A percentile compares a stretch with the other conserved stretches of the same genome.
Evolutionary conservation across 768 basidiomycete species (phyloP).

Genomic region (Psilocybe sp.): DNA sequence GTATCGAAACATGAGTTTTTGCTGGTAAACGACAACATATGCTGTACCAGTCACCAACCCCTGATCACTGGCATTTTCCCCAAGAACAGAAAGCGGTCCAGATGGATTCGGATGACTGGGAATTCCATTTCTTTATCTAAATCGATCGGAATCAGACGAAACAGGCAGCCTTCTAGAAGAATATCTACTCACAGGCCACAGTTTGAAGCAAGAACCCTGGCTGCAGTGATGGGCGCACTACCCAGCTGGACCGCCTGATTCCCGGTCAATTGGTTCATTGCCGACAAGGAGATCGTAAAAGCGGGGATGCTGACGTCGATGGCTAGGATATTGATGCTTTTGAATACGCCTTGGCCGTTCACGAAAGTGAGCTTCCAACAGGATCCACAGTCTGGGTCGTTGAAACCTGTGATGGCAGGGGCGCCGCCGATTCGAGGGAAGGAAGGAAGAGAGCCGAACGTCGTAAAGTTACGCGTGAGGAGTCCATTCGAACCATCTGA

Average conservation of each 20-base stretch:
- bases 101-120: too few relatives aligned
- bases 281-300: conserved; percentile 48
- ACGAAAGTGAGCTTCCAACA: conserved; percentile 60
- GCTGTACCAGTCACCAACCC: too few relatives aligned
- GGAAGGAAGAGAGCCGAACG: conserved; percentile 47
- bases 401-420: conserved; percentile 45
- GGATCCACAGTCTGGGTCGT: conserved; percentile 52
- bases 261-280: conserved; percentile 55
- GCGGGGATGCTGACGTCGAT: conserved; percentile 46
- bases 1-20: too few relatives aligned
- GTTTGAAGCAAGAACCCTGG: conserved; percentile 38
- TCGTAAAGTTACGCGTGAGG: conserved; percentile 39
- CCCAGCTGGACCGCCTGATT: conserved; percentile 46
- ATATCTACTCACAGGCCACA: conserved; percentile 41
- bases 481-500: conserved; percentile 53
- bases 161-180: too few relatives aligned
- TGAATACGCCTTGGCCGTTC: conserved; percentile 22
- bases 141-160: too few relatives aligned
- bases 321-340: conserved; percentile 45
- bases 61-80: too few relatives aligned
- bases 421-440: conserved; percentile 64
- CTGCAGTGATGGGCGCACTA: conserved; percentile 40
- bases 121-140: too few relatives aligned
- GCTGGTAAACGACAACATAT: too few relatives aligned
- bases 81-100: too few relatives aligned